Base-by-base conservation (phyloP, 306 rosid species). In the Trifolium repens region DNA sequence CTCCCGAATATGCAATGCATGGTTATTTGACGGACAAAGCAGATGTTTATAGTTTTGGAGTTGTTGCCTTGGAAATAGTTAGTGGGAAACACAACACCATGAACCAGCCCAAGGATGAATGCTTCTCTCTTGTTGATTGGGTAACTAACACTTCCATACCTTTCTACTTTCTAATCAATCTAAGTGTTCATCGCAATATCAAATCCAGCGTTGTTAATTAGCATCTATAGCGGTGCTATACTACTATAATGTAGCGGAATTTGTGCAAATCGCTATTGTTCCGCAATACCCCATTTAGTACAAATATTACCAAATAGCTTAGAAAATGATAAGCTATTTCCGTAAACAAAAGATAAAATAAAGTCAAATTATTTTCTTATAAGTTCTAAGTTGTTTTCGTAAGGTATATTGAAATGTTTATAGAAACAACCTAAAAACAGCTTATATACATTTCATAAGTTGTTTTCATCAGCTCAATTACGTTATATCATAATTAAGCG, bases 11-110 rank as follows among this genome's bases (percentile, higher is more conserved):
- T 63, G 88, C 93, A 5, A 86, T 90, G 96, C 84, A 84, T 3
- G 94, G 98, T 57, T 79, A 93, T 80, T 80, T 93, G 30, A 89
- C 86, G 0, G 91, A 93, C 54, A 93, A 91, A 76, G 93, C 85
- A 52, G 98, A 93, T 69, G 96, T 91, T 1, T 91, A 93, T 68
- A 93, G 98, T 75, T 93, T 88, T 49, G 97, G 97, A 1, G 66
- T 93, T 37, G 87, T 93, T 22, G 86, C 87, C 1, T 71, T 89
- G 78, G 98, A 93, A 83, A 84, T 91, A 42, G 87, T 88, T 13
- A 74, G 91, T 62, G 96, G 94, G 43, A 87, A 82, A 55, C 72
- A 84, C 84, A 91, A 87, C 82, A 81, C 88, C 47, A 85, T 53
- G 76, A 22, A 75, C 52, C 55, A 79, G 73, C 58, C 89, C 32